These are phyloP conservation scores for Psidium guajava DNA, from an alignment of 345 rosid species.

Conservation along the genomic window DNA sequence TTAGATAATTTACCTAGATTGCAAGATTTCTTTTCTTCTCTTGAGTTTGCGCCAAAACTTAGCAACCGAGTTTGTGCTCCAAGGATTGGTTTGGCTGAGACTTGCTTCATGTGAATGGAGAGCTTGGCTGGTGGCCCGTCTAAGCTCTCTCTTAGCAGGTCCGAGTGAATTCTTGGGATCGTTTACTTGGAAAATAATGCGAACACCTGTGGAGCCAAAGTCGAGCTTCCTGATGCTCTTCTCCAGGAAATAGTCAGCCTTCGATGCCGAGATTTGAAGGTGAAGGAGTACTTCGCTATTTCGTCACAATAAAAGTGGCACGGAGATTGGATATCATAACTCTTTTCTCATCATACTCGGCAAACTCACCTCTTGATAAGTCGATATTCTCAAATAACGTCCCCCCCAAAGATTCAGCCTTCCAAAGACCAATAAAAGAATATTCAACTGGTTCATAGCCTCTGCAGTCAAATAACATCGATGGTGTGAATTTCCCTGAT, in stretches of 20 bases:
- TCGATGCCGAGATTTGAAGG: neutral
- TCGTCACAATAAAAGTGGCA: constrained; percentile 51
- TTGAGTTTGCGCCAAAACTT: no score
- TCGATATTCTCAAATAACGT: constrained; percentile 59
- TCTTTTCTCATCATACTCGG: constrained; percentile 82
- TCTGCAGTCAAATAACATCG: constrained; percentile 81
- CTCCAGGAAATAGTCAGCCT: neutral
- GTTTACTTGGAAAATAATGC: constrained; percentile 27
- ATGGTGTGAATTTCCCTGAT: constrained; percentile 47
- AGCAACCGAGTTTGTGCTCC: no score
- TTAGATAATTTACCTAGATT: no score
- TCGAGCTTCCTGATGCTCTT: constrained; percentile 30
- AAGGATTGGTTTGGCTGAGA: no score
- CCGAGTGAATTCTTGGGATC: constrained; percentile 45
- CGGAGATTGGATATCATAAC: constrained; percentile 80
- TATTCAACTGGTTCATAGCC: constrained; percentile 76
- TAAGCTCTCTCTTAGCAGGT: constrained; percentile 20
- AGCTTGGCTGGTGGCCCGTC: constrained; percentile 28
- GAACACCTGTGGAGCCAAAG: constrained; percentile 24
- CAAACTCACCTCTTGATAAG: constrained; percentile 59
- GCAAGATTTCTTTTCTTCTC: no score
- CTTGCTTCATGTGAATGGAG: no score
- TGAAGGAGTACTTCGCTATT: constrained; percentile 7
- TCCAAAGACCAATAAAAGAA: constrained; percentile 58
- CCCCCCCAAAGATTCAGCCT: constrained; percentile 51